A percentile compares a stretch with the other conserved stretches of the same genome.
Evolutionary conservation across 352 stramenopile species (phyloP).

Genomic region (Pythium phragmitis): DNA sequence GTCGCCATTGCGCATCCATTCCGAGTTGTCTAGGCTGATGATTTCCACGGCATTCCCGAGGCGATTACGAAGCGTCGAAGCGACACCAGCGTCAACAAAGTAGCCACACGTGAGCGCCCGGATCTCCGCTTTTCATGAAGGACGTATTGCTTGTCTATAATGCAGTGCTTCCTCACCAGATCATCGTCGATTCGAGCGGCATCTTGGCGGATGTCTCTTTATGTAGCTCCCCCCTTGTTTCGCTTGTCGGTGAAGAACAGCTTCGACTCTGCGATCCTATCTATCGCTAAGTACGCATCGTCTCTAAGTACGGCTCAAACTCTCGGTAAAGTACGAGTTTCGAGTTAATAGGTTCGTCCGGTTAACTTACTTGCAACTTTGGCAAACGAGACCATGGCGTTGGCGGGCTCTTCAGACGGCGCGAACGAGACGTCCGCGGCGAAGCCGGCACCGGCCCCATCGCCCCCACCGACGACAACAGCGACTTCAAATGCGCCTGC

Average conservation of each 20-base stretch:
- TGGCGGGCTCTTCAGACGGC: slow-evolving; percentile 7
- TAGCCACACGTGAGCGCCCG: slow-evolving; percentile 15
- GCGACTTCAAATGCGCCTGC: slow-evolving; percentile 12
- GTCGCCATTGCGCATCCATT: slow-evolving; percentile 99
- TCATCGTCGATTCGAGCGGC: slow-evolving; percentile 89
- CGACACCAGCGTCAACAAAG: slow-evolving; percentile 1
- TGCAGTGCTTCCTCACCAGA: slow-evolving; percentile 51
- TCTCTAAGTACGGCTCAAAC: slow-evolving; percentile 9
- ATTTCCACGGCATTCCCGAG: slow-evolving; percentile 10
- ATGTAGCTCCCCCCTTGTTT: slow-evolving; percentile 9
- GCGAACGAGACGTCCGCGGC: slow-evolving; percentile 17
- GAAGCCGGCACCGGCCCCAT: background rate
- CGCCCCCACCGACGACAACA: background rate
- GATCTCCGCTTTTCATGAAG: background rate
- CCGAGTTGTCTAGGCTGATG: slow-evolving; percentile 93
- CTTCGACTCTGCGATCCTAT: slow-evolving; percentile 24
- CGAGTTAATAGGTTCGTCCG: slow-evolving; percentile 4
- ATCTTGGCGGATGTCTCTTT: slow-evolving; percentile 35
- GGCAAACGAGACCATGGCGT: slow-evolving; percentile 1
- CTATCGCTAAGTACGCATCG: slow-evolving; percentile 25
- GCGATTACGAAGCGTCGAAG: background rate
- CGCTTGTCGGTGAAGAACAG: slow-evolving; percentile 23
- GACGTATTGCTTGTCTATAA: background rate
- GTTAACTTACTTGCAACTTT: slow-evolving; percentile 15
- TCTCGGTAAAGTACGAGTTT: slow-evolving; percentile 5